Conservation (phyloP, 768 basidiomycete species). For the Termitomyces sp. region DNA sequence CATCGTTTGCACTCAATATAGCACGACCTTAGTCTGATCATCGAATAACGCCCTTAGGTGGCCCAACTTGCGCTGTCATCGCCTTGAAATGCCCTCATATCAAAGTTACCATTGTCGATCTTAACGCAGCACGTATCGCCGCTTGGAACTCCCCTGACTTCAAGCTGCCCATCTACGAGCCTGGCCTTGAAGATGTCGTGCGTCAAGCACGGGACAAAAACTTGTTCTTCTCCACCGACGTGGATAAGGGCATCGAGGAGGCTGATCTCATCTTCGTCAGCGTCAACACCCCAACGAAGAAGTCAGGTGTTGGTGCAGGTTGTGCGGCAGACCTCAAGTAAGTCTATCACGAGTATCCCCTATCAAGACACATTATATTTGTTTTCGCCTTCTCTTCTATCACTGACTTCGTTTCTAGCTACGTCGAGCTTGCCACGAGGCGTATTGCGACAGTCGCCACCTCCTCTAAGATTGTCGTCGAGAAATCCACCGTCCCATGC, state of each 20-base stretch:
- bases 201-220: constrained; percentile 86
- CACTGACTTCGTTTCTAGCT: constrained; percentile 46
- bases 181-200: constrained; percentile 91
- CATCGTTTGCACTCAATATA: not conserved
- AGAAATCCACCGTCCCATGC: constrained; percentile 99
- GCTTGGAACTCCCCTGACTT: constrained; percentile 94
- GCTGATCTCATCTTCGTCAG: constrained; percentile 98
- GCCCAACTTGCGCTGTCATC: constrained; percentile 94
- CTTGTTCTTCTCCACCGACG: constrained; percentile 95
- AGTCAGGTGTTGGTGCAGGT: constrained; percentile 94
- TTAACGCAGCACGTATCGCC: constrained; percentile 91
- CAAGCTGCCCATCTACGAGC: constrained; percentile 93
- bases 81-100: constrained; percentile 92
- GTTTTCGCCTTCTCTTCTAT: not conserved
- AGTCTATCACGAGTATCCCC: not conserved
- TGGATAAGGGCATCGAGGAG: constrained; percentile 88
- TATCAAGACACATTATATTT: not conserved
- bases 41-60: constrained; percentile 46
- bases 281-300: constrained; percentile 99
- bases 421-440: constrained; percentile 95
- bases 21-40: constrained; percentile 2
- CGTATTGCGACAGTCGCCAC: constrained; percentile 90
- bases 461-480: constrained; percentile 95
- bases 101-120: constrained; percentile 94
- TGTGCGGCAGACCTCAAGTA: constrained; percentile 98